Evolutionary conservation across 768 basidiomycete species (phyloP).

Genomic region (Auricularia heimuer): DNA sequence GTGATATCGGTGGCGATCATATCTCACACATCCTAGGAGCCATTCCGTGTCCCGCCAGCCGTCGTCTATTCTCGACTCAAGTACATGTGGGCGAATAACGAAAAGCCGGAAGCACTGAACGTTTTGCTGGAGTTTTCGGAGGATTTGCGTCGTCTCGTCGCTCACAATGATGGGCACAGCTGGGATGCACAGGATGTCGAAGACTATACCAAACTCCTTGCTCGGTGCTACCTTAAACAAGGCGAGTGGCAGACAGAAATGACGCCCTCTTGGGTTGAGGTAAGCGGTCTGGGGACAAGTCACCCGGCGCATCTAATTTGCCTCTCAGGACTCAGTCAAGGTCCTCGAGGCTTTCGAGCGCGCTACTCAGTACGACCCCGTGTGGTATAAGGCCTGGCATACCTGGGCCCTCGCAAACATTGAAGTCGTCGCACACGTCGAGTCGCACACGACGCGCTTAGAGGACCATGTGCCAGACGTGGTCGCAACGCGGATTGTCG

Average conservation of each 20-base stretch:
- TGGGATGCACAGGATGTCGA: constrained; percentile 28
- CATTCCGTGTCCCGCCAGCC: constrained; percentile 65
- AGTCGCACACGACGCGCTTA: constrained; percentile 49
- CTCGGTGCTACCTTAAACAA: constrained; percentile 92
- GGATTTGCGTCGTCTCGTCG: constrained; percentile 42
- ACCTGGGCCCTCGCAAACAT: constrained; percentile 97
- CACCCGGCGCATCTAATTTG: not conserved
- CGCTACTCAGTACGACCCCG: constrained; percentile 83
- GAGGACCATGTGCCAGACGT: constrained; percentile 48
- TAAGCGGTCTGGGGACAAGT: constrained; percentile 28
- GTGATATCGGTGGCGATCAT: constrained; percentile 20
- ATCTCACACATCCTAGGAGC: constrained; percentile 22
- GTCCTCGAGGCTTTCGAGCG: constrained; percentile 77
- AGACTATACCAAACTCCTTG: constrained; percentile 78
- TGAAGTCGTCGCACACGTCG: constrained; percentile 78
- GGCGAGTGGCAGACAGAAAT: constrained; percentile 89
- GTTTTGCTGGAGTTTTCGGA: constrained; percentile 76
- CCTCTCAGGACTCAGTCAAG: constrained; percentile 57
- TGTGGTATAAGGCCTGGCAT: constrained; percentile 99
- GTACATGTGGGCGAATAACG: constrained; percentile 87
- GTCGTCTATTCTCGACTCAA: constrained; percentile 96
- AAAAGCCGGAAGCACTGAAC: constrained; percentile 64
- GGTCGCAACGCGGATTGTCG: constrained; percentile 76
- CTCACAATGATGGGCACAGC: constrained; percentile 37
- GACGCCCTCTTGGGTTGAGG: constrained; percentile 68